These are phyloP conservation scores for Colletotrichum spaethianum DNA, from an alignment of 2,329 filamentous ascomycete species.

Conservation along the genomic window DNA sequence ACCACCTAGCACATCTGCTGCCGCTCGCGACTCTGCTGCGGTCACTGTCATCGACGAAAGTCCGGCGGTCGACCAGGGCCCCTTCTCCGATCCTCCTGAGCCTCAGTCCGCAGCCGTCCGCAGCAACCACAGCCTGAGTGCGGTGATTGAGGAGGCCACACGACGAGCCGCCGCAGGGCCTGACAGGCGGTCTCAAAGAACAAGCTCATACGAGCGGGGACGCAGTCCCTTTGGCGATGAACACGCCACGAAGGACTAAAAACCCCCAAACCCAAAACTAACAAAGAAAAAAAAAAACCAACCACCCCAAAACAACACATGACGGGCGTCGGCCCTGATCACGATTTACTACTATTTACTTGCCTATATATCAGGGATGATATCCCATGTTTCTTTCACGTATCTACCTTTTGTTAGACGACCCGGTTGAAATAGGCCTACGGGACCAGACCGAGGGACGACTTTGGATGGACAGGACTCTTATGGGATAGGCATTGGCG, in stretches of 20 bases:
- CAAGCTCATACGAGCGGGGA: conserved; percentile 49
- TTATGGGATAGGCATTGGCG: conserved; percentile 35
- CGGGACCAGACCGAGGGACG: conserved; percentile 41
- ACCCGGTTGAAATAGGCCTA: conserved; percentile 38
- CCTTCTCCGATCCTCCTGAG: conserved; percentile 70
- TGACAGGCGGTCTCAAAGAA: conserved; percentile 47
- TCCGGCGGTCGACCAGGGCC: conserved; percentile 66
- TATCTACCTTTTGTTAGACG: conserved; percentile 39
- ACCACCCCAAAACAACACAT: conserved; percentile 15
- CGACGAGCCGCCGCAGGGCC: conserved; percentile 53
- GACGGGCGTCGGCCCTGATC: conserved; percentile 31
- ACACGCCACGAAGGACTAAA: conserved; percentile 67
- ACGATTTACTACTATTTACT: conserved; percentile 38
- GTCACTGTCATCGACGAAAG: conserved; percentile 64
- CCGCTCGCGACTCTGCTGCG: conserved; percentile 57
- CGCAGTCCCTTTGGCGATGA: conserved; percentile 71
- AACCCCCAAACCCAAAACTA: background rate
- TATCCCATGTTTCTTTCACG: conserved; percentile 37
- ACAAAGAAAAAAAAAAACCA: background rate
- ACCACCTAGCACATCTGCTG: conserved; percentile 42
- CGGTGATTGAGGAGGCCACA: conserved; percentile 69
- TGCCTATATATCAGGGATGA: conserved; percentile 41
- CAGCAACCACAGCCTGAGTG: conserved; percentile 65
- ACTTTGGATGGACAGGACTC: conserved; percentile 39
- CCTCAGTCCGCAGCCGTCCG: conserved; percentile 46